These are phyloP conservation scores for Glebionis coronaria DNA, from an alignment of 129 eudicot species.

Conservation along the genomic window DNA sequence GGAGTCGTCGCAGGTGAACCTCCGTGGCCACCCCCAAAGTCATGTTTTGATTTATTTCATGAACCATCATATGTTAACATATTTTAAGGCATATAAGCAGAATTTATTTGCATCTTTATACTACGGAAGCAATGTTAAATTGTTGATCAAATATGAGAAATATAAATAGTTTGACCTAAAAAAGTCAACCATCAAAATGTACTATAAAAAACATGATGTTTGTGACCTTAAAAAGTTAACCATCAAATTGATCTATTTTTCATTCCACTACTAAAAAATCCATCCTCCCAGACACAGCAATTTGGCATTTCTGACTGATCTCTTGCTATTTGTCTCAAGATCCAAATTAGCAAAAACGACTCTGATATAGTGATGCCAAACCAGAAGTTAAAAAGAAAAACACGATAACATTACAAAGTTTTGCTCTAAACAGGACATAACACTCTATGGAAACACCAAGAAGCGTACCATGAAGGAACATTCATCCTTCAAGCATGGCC, in stretches of 20 bases:
- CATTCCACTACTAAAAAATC: not conserved
- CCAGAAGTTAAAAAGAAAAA: constrained; percentile 1
- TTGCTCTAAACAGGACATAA: constrained; percentile 11
- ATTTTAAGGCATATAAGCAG: too few species aligned
- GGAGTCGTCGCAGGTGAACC: too few species aligned
- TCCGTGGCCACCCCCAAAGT: too few species aligned
- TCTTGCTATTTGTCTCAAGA: not conserved
- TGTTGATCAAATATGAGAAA: not conserved
- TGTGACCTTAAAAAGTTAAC: not conserved
- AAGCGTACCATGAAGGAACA: constrained; percentile 1
- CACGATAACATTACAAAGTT: not conserved
- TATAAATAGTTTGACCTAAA: not conserved
- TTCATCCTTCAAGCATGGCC: constrained; percentile 86
- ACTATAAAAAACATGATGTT: not conserved
- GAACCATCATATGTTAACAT: too few species aligned
- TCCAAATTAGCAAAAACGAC: not conserved
- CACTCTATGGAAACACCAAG: not conserved
- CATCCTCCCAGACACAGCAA: not conserved
- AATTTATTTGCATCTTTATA: not conserved
- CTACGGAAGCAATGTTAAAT: not conserved
- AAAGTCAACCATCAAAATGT: too few species aligned
- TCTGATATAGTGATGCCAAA: not conserved
- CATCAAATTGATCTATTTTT: not conserved
- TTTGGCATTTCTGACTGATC: not conserved
- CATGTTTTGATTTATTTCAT: not conserved